Percentiles rank a stretch among this genome's conserved stretches.
Evolutionary conservation across 805 yeast genomes (phyloP).

Genomic region (Metschnikowia colocasiae): DNA sequence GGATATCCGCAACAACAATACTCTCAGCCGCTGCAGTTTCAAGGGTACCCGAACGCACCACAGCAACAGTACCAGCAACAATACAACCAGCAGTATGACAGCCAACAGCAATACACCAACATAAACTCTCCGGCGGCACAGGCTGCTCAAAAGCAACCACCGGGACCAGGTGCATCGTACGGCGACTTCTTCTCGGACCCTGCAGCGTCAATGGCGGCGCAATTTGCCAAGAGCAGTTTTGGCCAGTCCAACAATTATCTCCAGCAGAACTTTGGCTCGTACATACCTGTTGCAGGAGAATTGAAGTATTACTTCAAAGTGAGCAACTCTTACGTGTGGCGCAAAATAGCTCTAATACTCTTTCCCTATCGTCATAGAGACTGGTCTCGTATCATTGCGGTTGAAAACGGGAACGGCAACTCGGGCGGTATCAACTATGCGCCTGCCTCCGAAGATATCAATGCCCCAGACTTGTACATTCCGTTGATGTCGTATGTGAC

Average conservation of each 20-base stretch:
- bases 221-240: slow-evolving; percentile 82
- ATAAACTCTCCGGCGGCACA: slow-evolving; percentile 8
- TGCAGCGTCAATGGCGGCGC: slow-evolving; percentile 78
- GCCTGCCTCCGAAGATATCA: slow-evolving; percentile 79
- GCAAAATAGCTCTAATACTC: slow-evolving; percentile 66
- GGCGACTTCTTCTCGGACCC: slow-evolving; percentile 67
- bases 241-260: slow-evolving; percentile 76
- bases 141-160: slow-evolving; percentile 18
- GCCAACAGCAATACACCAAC: slow-evolving; percentile 14
- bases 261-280: slow-evolving; percentile 62
- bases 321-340: slow-evolving; percentile 78
- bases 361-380: slow-evolving; percentile 83
- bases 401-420: slow-evolving; percentile 18
- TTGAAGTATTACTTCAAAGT: slow-evolving; percentile 88
- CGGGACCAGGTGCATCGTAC: slow-evolving; percentile 19
- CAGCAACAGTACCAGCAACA: slow-evolving; percentile 19
- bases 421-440: slow-evolving; percentile 44
- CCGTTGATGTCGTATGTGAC: slow-evolving; percentile 93
- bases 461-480: slow-evolving; percentile 94
- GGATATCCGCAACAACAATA: slow-evolving; percentile 14
- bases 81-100: slow-evolving; percentile 18
- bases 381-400: slow-evolving; percentile 61
- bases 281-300: slow-evolving; percentile 48
- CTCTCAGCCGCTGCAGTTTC: slow-evolving; percentile 18
- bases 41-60: slow-evolving; percentile 7